Evolutionary conservation across 2,329 filamentous ascomycete genomes (phyloP), one percentile per base, ranked within the genome.

Genomic region (Cryphonectria parasitica): DNA sequence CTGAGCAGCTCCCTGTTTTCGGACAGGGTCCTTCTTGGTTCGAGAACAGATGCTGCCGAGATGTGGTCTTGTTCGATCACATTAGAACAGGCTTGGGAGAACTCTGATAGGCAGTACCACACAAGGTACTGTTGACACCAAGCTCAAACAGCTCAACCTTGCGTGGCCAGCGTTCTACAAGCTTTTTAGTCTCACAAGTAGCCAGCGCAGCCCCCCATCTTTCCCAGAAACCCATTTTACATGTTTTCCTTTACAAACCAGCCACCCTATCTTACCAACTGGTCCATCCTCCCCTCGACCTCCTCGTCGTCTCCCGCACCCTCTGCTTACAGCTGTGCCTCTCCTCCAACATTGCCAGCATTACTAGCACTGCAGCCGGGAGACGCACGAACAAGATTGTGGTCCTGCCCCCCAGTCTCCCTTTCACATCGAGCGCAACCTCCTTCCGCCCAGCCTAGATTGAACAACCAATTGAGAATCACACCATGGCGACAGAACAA

Each of bases 401-500:
- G 31, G 15, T n/a, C 8, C 39, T 45, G 5, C 61, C 61, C 19
- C 13, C n/a, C 60, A 13, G 34, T 34, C 39, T 34, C 34, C 58
- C 31, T 19, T 62, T 39, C 36, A 34, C 22, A 17, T 41, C 28
- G 25, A 34, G 28, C 39, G 17, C 28, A 66, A 39, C 43, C 45
- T 41, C 22, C 64, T 15, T 41, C 28, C 52, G 4, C 34, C 56
- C 43, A 52, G 25, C 63, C 45, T n/a, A n/a, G 45, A 49, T n/a
- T 49, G 6, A 49, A 49, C 43, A 45, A 49, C 7, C 45, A 49
- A 49, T 49, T n/a, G 45, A 49, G 45, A 49, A 49, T 17, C 74
- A 76, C 74, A 76, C 54, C 43, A 81, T 81, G 80, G 77, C 77
- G 61, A 77, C 79, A 5, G 73, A 70, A 13, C 74, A 74, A 60